These are phyloP conservation scores for Eucalyptus sideroxylon DNA, from an alignment of 345 rosid genomes.

Conservation along the genomic window DNA sequence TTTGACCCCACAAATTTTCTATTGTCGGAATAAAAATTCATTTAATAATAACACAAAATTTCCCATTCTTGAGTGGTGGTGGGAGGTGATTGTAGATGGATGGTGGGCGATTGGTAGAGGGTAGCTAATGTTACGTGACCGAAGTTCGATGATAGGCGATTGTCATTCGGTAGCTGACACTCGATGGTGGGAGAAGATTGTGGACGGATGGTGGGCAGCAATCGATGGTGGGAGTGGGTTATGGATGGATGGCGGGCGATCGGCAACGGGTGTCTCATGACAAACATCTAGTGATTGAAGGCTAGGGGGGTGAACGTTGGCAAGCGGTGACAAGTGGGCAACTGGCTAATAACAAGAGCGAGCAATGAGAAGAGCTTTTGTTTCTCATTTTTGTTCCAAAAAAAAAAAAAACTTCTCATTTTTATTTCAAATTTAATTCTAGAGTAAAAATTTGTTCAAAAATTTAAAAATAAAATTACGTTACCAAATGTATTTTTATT, in stretches of 20 bases:
- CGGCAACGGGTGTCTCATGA: rapidly evolving
- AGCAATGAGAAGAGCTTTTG: rapidly evolving
- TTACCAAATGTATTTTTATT: rapidly evolving
- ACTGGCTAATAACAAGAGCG: rapidly evolving
- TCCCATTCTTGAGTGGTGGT: rapidly evolving
- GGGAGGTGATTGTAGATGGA: rapidly evolving
- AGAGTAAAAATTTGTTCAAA: rapidly evolving
- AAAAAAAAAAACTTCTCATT: no score
- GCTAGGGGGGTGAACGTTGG: rapidly evolving
- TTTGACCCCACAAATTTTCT: no score
- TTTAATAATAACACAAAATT: rapidly evolving
- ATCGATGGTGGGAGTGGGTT: rapidly evolving
- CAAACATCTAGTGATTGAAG: rapidly evolving
- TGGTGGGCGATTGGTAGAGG: rapidly evolving
- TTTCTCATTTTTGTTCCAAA: no score
- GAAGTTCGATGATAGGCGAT: rapidly evolving
- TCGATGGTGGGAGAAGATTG: no score
- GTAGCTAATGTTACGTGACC: no score
- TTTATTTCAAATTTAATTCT: no score
- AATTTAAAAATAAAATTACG: rapidly evolving
- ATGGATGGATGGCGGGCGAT: rapidly evolving
- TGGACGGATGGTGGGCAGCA: rapidly evolving
- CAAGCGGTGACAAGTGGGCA: rapidly evolving
- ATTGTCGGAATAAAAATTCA: rapidly evolving
- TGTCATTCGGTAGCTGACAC: rapidly evolving